These are phyloP conservation scores for Anthracocystis walkeri DNA, from an alignment of 1,284 basidiomycete species.

Conservation along the genomic window DNA sequence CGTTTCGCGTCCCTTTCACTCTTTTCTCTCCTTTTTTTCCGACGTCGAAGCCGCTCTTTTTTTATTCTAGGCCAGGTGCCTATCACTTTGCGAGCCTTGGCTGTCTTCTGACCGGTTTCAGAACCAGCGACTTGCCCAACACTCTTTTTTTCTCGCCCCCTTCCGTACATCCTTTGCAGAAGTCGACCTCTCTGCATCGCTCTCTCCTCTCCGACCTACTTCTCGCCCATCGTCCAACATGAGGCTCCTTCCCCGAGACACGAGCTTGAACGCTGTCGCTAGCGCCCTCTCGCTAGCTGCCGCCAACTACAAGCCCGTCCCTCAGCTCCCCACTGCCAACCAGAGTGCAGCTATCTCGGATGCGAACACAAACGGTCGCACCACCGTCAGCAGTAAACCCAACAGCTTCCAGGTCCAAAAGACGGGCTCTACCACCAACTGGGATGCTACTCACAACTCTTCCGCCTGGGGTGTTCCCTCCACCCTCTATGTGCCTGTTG, in stretches of 20 bases:
- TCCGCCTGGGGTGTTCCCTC: slow-evolving; percentile 59
- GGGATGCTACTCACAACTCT: slow-evolving; percentile 36
- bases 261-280: slow-evolving; percentile 52
- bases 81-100: slow-evolving; percentile 8
- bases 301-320: slow-evolving; percentile 69
- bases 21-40: slow-evolving; percentile 18
- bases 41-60: slow-evolving; percentile 24
- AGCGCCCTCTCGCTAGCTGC: slow-evolving; percentile 61
- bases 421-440: slow-evolving; percentile 26
- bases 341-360: slow-evolving; percentile 14
- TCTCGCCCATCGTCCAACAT: slow-evolving; percentile 17
- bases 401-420: slow-evolving; percentile 47
- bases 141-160: slow-evolving; percentile 9
- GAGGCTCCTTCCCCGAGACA: slow-evolving; percentile 48
- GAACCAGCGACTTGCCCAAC: slow-evolving; percentile 13
- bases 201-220: background rate
- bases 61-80: slow-evolving; percentile 24
- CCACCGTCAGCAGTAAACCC: slow-evolving; percentile 23
- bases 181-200: background rate
- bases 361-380: slow-evolving; percentile 13
- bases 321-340: slow-evolving; percentile 49
- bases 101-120: slow-evolving; percentile 29
- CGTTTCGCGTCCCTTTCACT: slow-evolving; percentile 30
- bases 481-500: slow-evolving; percentile 53
- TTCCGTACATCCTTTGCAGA: background rate